These are phyloP conservation scores for Aegilops longissima DNA, from an alignment of 176 grass and related monocot genomes.

Conservation along the genomic window DNA sequence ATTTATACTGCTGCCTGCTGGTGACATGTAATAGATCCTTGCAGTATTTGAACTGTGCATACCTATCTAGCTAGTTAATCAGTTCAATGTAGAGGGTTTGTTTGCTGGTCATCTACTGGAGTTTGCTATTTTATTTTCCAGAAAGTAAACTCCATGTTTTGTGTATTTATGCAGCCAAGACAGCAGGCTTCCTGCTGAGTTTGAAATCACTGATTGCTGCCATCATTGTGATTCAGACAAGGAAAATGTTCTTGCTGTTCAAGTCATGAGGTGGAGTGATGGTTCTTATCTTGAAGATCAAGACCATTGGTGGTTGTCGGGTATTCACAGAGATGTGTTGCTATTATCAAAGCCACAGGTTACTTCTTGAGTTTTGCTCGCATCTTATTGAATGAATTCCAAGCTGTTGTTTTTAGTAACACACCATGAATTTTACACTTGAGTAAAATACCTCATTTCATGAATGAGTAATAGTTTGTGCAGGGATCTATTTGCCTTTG, in stretches of 20 bases:
- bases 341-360: constrained; percentile 95
- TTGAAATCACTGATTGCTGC: constrained; percentile 90
- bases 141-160: background rate
- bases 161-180: constrained; percentile 77
- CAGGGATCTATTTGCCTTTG: background rate
- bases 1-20: background rate
- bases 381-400: background rate
- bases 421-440: background rate
- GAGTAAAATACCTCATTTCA: background rate
- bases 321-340: constrained; percentile 94
- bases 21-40: background rate
- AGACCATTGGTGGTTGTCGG: constrained; percentile 96
- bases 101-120: background rate
- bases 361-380: constrained; percentile 24
- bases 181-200: constrained; percentile 92
- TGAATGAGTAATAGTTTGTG: background rate
- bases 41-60: background rate
- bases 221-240: constrained; percentile 68
- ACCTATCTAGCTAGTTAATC: background rate
- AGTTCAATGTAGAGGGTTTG: background rate
- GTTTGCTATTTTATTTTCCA: background rate
- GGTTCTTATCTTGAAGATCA: constrained; percentile 99
- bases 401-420: background rate
- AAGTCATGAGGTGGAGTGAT: constrained; percentile 98
- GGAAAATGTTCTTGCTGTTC: constrained; percentile 89